A percentile compares a stretch with the other conserved stretches of the same genome.
These are phyloP conservation scores for Fusarium paranaense DNA, from an alignment of 2,329 filamentous ascomycete genomes.

Conservation along the genomic window DNA sequence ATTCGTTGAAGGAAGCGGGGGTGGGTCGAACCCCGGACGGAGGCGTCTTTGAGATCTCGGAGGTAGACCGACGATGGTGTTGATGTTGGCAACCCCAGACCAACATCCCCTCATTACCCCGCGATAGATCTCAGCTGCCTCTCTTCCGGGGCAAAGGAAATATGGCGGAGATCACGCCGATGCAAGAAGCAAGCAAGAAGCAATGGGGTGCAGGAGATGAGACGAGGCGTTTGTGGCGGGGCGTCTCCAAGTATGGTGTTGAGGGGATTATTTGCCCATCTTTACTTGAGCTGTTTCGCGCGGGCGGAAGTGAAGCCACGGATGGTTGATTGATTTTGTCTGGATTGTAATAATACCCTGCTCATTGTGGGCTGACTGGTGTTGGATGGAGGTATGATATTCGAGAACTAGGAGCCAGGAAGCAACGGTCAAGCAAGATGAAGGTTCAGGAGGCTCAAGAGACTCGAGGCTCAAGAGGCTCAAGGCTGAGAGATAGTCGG, in stretches of 20 bases:
- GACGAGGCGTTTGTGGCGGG: constrained; percentile 22
- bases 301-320: constrained; percentile 25
- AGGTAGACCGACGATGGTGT: constrained; percentile 8
- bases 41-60: constrained; percentile 5
- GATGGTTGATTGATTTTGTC: constrained; percentile 24
- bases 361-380: constrained; percentile 34
- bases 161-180: constrained; percentile 4
- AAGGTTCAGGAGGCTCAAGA: background rate
- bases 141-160: constrained; percentile 21
- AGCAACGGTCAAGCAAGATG: background rate
- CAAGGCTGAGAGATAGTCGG: constrained; percentile 9
- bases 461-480: background rate
- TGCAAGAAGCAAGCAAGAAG: constrained; percentile 6
- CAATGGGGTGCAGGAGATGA: constrained; percentile 19
- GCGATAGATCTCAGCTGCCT: constrained; percentile 16
- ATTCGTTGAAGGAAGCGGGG: constrained; percentile 11
- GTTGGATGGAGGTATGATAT: constrained; percentile 21
- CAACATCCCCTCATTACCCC: constrained; percentile 12
- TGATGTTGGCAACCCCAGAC: constrained; percentile 3
- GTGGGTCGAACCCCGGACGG: constrained; percentile 18
- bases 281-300: constrained; percentile 17
- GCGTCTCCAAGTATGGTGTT: constrained; percentile 1
- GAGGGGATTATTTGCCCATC: constrained; percentile 6
- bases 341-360: constrained; percentile 45
- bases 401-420: background rate